Evolutionary conservation across 768 basidiomycete species (phyloP), one percentile per base, ranked within the genome.

Genomic region (Leucosporidium scottii): DNA sequence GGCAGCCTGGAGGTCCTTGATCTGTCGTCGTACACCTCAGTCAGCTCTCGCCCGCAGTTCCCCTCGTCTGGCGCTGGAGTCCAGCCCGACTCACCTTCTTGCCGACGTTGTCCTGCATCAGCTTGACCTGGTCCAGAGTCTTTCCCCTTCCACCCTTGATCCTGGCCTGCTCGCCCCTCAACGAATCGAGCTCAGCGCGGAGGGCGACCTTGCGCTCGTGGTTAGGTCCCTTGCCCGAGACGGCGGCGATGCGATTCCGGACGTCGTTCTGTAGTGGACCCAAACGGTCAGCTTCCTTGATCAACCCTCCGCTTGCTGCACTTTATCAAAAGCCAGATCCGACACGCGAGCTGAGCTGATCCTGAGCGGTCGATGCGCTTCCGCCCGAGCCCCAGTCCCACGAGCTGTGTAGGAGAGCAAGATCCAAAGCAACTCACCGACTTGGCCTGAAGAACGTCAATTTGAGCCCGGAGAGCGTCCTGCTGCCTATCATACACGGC

Each of bases 1-100:
- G 9, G 88, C 83, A 58, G 87, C 82, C 77, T 96, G 87, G 69
- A 96, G 82, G 75, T 91, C 92, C 79, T 93, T 92, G 75, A 87
- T 83, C 91, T 94, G 67, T 65, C 20, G 31, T 49, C 53, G 18
- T 28, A n/a, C 30, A 31, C 7, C 30, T 15, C 13, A 17, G 5
- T 18, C n/a, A 53, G 17, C 51, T 27, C 51, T n/a, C n/a, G 51
- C 51, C 27, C 51, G 51, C 39, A 13, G 39, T 44, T 44, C 15
- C 39, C 34, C 39, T 44, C 17, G 51, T 18, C 3, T 3, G 15
- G 18, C 39, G 25, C 6, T 39, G 23, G 1, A 7, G 1, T 31
- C 5, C 25, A 49, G 34, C 21, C 20, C 48, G 23, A 64, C 78
- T 34, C 23, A 89, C 92, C 85, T 92, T 94, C 80, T 89, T 90